Percentiles rank a stretch among this genome's conserved stretches.
These are phyloP conservation scores for Medicago ruthenica DNA, from an alignment of 306 rosid genomes.

Conservation along the genomic window DNA sequence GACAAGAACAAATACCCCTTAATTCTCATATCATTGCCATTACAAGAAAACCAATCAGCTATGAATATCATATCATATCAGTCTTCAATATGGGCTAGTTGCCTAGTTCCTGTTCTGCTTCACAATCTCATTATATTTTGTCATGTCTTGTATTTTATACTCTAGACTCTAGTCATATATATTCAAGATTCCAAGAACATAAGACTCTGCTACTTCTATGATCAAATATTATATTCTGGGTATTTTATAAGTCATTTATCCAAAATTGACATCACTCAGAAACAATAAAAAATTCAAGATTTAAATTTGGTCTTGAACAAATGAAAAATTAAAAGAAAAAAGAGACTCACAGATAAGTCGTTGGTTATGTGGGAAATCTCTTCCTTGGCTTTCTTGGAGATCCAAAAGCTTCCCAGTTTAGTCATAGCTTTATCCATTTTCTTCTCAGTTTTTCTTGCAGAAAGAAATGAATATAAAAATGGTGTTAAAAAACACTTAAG, in stretches of 20 bases:
- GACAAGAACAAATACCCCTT: not conserved
- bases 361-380: conserved; percentile 50
- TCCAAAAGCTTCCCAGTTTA: conserved; percentile 55
- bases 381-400: conserved; percentile 58
- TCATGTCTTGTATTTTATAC: not conserved
- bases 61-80: not conserved
- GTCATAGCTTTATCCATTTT: conserved; percentile 52
- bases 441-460: not conserved
- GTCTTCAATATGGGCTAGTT: not conserved
- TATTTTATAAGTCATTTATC: not conserved
- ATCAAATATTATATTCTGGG: not conserved
- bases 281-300: not conserved
- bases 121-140: no score
- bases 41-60: not conserved
- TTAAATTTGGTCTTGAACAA: not conserved
- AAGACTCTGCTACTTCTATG: not conserved
- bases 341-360: conserved; percentile 46
- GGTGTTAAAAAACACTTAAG: not conserved
- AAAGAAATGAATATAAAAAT: conserved; percentile 35
- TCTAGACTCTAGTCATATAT: not conserved
- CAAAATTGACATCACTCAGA: not conserved
- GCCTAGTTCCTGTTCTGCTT: not conserved
- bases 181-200: conserved; percentile 6
- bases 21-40: not conserved
- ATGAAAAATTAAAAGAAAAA: not conserved